Evolutionary conservation across 352 stramenopile species (phyloP).

Genomic region (Aphanomyces astaci): DNA sequence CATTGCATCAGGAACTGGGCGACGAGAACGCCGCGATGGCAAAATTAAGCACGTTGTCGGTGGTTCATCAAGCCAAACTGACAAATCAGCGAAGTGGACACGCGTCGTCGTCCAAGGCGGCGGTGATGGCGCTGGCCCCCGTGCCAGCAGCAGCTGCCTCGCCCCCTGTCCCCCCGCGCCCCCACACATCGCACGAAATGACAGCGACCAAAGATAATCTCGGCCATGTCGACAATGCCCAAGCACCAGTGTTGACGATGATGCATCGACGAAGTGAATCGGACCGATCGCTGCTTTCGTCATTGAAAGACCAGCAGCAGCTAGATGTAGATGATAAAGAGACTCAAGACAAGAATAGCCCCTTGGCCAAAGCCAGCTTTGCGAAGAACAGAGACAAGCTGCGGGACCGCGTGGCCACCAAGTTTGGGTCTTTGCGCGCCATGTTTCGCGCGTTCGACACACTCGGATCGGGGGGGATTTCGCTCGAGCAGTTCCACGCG

Average conservation of each 20-base stretch:
- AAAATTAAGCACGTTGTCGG: neutral
- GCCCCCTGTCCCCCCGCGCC: neutral
- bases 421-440: slow-evolving; percentile 68
- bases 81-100: neutral
- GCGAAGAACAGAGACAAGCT: slow-evolving; percentile 41
- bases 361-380: slow-evolving; percentile 25
- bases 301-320: neutral
- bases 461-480: slow-evolving; percentile 57
- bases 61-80: neutral
- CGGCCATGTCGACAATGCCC: no score
- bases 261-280: no score
- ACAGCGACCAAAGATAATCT: neutral
- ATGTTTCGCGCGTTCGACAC: slow-evolving; percentile 69
- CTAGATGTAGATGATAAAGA: no score
- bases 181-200: neutral
- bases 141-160: neutral
- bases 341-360: slow-evolving; percentile 5
- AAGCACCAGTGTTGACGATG: no score
- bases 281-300: no score
- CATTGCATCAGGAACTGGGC: neutral
- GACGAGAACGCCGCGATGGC: neutral
- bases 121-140: no score
- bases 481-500: slow-evolving; percentile 51
- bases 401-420: slow-evolving; percentile 55
- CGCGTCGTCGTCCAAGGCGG: no score